A percentile compares a stretch with the other conserved stretches of the same genome.
phyloP scores from a whole-genome alignment of 345 rosid genomes.

The Linum lewisii region DNA sequence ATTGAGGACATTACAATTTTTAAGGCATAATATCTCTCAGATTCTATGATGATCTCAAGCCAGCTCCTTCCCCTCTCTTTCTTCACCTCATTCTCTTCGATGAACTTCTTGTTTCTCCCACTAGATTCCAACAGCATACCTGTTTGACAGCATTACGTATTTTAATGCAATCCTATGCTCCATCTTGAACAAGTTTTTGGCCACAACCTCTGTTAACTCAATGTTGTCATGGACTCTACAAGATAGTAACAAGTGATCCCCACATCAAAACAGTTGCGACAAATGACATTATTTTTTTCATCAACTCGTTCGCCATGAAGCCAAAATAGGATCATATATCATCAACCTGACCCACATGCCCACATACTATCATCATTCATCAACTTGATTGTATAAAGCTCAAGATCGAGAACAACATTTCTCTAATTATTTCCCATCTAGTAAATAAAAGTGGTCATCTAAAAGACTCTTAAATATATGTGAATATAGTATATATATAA shows the following conservation, averaged over 20 bases:
- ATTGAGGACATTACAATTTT: too few relatives aligned
- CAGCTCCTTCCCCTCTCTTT: conserved; percentile 75
- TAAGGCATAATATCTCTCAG: conserved; percentile 44
- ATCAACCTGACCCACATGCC: too few relatives aligned
- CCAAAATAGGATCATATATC: too few relatives aligned
- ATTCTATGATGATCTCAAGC: conserved; percentile 62
- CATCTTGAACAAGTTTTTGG: conserved; percentile 47
- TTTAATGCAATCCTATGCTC: conserved; percentile 79
- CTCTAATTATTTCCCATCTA: too few relatives aligned
- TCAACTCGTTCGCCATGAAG: conserved; percentile 50
- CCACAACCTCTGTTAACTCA: conserved; percentile 59
- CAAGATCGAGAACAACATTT: too few relatives aligned
- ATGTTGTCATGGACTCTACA: conserved; percentile 51
- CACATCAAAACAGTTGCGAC: conserved; percentile 61
- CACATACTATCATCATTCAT: too few relatives aligned
- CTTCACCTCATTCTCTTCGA: conserved; percentile 40
- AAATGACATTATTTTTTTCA: conserved; percentile 50
- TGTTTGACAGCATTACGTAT: conserved; percentile 53
- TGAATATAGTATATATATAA: too few relatives aligned
- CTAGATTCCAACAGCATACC: conserved; percentile 43
- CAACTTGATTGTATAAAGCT: too few relatives aligned
- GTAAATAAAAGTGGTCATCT: too few relatives aligned
- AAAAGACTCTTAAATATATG: too few relatives aligned
- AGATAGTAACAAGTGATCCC: conserved; percentile 76
- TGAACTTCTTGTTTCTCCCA: conserved; percentile 57